A percentile compares a stretch with the other conserved stretches of the same genome.
Conservation (phyloP, 257 asterid species). For the Catharanthus roseus region DNA sequence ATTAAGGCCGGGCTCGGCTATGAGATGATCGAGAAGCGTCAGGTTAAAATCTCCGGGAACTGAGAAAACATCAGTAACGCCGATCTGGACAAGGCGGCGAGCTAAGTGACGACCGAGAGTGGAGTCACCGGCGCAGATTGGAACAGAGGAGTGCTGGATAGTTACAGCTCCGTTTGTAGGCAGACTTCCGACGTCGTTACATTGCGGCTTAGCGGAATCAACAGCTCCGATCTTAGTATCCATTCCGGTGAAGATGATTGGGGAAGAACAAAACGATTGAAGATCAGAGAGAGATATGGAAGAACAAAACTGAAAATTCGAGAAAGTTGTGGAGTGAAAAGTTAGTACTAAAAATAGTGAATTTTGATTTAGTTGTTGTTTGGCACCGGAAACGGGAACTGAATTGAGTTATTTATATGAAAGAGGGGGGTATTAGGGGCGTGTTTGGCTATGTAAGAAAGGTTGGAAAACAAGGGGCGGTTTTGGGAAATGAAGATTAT, state of each 20-base stretch:
- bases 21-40: conserved; percentile 64
- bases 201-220: conserved; percentile 35
- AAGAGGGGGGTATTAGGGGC: neutral
- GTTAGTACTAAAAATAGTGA: neutral
- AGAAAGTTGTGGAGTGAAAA: neutral
- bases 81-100: conserved; percentile 78
- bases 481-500: neutral
- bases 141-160: conserved; percentile 27
- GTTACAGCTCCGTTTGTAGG: conserved; percentile 42
- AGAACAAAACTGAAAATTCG: no score
- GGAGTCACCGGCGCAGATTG: conserved; percentile 41
- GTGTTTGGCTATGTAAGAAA: neutral
- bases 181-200: conserved; percentile 32
- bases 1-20: conserved; percentile 76
- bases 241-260: conserved; percentile 23
- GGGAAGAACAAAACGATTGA: neutral
- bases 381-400: no score
- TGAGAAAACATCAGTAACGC: conserved; percentile 58
- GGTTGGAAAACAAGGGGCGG: conserved; percentile 23
- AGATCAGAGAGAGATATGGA: no score
- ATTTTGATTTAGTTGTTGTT: no score
- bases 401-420: conserved; percentile 12
- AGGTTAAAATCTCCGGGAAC: conserved; percentile 78
- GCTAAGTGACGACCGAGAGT: conserved; percentile 86
- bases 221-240: conserved; percentile 52